Conservation (phyloP, 192 early-diverging fungal genomes). For the Backusella sp. region DNA sequence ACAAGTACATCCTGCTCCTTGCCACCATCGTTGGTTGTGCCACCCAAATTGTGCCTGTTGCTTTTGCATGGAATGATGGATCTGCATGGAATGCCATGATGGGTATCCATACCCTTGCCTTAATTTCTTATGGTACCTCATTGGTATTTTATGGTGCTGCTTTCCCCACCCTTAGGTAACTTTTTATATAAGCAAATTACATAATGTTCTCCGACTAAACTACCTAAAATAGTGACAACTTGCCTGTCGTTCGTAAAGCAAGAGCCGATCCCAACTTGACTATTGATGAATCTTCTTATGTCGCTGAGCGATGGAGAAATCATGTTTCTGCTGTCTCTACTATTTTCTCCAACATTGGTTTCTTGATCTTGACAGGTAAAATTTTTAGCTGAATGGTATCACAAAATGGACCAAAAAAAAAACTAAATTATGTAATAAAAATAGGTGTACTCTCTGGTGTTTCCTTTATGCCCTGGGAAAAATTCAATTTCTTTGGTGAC, state of each 20-base stretch:
- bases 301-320: constrained; percentile 36
- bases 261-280: constrained; percentile 28
- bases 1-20: constrained; percentile 25
- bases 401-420: background rate
- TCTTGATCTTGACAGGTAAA: constrained; percentile 24
- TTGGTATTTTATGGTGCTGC: constrained; percentile 40
- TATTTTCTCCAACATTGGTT: constrained; percentile 35
- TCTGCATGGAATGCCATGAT: constrained; percentile 36
- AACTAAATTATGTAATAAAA: background rate
- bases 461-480: constrained; percentile 26
- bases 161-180: constrained; percentile 34
- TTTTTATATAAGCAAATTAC: background rate
- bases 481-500: constrained; percentile 21
- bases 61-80: constrained; percentile 25
- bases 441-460: constrained; percentile 30
- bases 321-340: constrained; percentile 39
- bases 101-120: constrained; percentile 26
- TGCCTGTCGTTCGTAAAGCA: constrained; percentile 32
- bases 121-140: constrained; percentile 35
- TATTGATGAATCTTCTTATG: constrained; percentile 18
- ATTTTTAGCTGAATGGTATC: background rate
- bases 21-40: constrained; percentile 32
- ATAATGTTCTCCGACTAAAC: background rate
- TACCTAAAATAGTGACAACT: constrained; percentile 22
- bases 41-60: constrained; percentile 31